phyloP scores from a whole-genome alignment of 768 basidiomycete species.

The Mycena capillaripes region DNA sequence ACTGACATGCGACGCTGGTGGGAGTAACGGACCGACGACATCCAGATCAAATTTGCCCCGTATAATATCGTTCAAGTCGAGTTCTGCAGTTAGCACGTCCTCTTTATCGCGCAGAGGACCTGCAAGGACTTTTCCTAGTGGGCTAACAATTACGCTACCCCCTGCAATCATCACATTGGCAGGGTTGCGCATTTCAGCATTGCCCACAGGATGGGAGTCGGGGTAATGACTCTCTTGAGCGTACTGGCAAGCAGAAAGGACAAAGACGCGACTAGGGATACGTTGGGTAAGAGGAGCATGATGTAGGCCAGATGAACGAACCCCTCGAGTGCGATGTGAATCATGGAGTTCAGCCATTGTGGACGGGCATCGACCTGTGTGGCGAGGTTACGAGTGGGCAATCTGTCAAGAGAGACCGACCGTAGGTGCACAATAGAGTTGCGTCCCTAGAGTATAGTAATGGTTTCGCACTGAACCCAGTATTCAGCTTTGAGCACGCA shows the following conservation, averaged over 20 bases:
- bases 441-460: constrained; percentile 71
- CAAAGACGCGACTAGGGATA: constrained; percentile 64
- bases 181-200: constrained; percentile 51
- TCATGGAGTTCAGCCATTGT: constrained; percentile 70
- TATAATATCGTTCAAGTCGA: constrained; percentile 70
- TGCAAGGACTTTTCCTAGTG: constrained; percentile 69
- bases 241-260: constrained; percentile 74
- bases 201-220: constrained; percentile 57
- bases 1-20: background rate
- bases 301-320: background rate
- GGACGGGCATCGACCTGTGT: constrained; percentile 69
- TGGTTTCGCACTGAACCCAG: constrained; percentile 62
- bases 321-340: constrained; percentile 76
- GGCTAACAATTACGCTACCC: constrained; percentile 72
- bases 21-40: constrained; percentile 44
- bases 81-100: constrained; percentile 67
- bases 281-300: background rate
- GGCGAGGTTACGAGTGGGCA: too few species aligned
- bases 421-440: constrained; percentile 77
- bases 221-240: constrained; percentile 69
- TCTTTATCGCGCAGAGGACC: constrained; percentile 69
- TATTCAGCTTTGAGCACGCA: background rate
- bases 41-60: constrained; percentile 76
- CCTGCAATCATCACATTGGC: constrained; percentile 73
- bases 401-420: too few species aligned